Base-by-base conservation (phyloP, 345 rosid genomes). In the Atalantia buxifolia region DNA sequence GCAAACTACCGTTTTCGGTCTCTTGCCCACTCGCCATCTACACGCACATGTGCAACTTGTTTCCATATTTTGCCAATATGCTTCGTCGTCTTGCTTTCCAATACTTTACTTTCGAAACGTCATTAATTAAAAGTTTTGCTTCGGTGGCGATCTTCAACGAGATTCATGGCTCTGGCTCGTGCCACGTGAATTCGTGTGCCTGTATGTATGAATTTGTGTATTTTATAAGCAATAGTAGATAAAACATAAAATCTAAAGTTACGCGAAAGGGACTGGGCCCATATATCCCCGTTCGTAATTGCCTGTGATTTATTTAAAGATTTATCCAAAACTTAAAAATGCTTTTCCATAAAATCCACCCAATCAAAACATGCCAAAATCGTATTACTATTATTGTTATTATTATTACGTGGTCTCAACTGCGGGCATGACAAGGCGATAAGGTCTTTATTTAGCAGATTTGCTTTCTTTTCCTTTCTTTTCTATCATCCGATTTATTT, bases 171-270 rank as follows among this genome's bases (percentile, higher is more conserved):
- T 22, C 59, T 40, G 7, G 4, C 55, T 21, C 40, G 24, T 19
- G 81, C 79, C 81, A 82, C 79, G 72, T 82, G 66, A 69, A 42
- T 6, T 74, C 21, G 55, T 4, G 9, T 7, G 16, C 27, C 18
- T 0, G 55, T 4, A 6, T 16, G 18, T 40, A 45, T 18, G 18
- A 40, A 62, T 22, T 8, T 7, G 45, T 60, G 27, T 38, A 74
- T 59, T 40, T 57, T n/a, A 13, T 12, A 45, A 45, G 50, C 16
- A 13, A 45, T 13, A 13, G 50, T 13, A 3, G 3, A 45, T 45
- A 45, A 45, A 12, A 12, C 50, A 12, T 45, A 13, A 45, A 45
- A 45, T 13, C 16, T 12, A 42, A 42, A 12, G 3, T 45, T 45
- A 13, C 50, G 13, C 5, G 50, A 13, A 45, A 13, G 50, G 18